Conservation (phyloP, 805 yeast species). For the Suhomyces sp. region DNA sequence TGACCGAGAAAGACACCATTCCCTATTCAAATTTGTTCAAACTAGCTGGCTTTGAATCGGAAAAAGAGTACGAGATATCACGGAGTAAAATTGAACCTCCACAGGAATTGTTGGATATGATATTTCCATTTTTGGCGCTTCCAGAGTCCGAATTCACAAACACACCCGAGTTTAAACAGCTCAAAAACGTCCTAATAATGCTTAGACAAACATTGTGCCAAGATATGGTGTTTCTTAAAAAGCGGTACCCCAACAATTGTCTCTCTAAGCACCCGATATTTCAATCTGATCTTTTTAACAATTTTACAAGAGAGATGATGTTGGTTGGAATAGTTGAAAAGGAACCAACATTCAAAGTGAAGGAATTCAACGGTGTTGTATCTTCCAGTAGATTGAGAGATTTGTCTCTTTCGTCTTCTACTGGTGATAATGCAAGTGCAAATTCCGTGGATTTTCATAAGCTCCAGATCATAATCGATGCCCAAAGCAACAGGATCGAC, state of each 20-base stretch:
- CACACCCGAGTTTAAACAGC: constrained; percentile 9
- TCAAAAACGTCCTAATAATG: constrained; percentile 16
- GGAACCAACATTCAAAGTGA: background rate
- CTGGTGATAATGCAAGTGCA: background rate
- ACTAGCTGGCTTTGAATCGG: constrained; percentile 22
- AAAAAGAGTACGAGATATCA: constrained; percentile 15
- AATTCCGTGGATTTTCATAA: background rate
- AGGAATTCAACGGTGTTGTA: background rate
- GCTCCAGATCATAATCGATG: background rate
- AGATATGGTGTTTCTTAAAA: constrained; percentile 27
- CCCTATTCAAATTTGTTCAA: constrained; percentile 14
- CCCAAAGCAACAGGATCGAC: constrained; percentile 3
- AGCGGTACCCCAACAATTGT: constrained; percentile 21
- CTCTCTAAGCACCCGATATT: constrained; percentile 25
- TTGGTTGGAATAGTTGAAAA: constrained; percentile 6
- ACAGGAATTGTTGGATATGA: constrained; percentile 17
- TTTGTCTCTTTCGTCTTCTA: background rate
- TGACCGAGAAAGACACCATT: constrained; percentile 9
- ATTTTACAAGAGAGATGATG: constrained; percentile 12
- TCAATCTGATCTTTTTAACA: constrained; percentile 15
- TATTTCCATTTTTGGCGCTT: constrained; percentile 28
- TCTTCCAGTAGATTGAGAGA: background rate
- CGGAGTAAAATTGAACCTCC: constrained; percentile 26
- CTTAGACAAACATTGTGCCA: constrained; percentile 25
- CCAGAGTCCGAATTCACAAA: constrained; percentile 8